Conservation (phyloP, 768 basidiomycete species). For the Paxillus involutus region DNA sequence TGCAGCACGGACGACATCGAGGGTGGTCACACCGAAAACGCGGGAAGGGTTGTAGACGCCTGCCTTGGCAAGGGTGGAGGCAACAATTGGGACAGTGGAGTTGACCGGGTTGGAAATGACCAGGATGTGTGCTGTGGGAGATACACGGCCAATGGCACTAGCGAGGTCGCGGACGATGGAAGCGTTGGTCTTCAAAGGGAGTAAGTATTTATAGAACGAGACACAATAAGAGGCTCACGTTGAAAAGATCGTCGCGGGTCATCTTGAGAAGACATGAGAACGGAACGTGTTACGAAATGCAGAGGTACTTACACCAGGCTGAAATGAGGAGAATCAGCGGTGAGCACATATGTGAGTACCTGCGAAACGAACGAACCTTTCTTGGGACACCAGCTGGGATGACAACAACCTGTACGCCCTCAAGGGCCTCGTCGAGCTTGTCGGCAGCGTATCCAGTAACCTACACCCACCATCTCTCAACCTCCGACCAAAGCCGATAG, state of each 20-base stretch:
- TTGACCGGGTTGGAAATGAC: constrained; percentile 99
- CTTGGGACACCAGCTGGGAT: constrained; percentile 99
- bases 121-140: constrained; percentile 90
- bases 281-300: constrained; percentile 1
- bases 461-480: constrained; percentile 36
- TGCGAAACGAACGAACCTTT: constrained; percentile 59
- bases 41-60: constrained; percentile 89
- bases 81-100: constrained; percentile 97
- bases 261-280: constrained; percentile 55
- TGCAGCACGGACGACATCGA: constrained; percentile 95
- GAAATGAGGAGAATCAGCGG: constrained; percentile 30
- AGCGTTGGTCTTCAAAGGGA: constrained; percentile 76
- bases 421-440: constrained; percentile 86
- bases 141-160: constrained; percentile 76
- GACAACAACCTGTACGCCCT: constrained; percentile 89
- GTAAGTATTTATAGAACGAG: neutral
- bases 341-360: neutral
- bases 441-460: constrained; percentile 81
- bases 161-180: constrained; percentile 98
- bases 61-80: constrained; percentile 85
- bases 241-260: constrained; percentile 97
- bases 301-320: constrained; percentile 77
- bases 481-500: neutral
- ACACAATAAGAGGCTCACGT: constrained; percentile 50
- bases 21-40: constrained; percentile 96